Percentiles rank a stretch among this genome's conserved stretches.
Evolutionary conservation across 345 rosid species (phyloP).

Genomic region (Toxicodendron radicans): DNA sequence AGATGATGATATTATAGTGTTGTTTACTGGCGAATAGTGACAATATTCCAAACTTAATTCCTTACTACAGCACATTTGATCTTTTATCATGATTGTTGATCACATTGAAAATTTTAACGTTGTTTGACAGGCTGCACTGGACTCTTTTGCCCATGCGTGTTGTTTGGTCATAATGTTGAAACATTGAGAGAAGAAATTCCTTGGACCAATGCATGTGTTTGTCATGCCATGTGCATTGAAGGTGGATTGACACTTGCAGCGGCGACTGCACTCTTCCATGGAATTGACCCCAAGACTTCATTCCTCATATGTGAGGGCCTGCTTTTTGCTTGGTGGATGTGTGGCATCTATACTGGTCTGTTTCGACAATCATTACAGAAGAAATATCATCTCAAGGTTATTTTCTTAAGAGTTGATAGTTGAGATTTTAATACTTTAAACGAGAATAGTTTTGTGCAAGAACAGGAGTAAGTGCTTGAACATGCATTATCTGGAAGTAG

Average conservation of each 20-base stretch:
- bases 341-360: conserved; percentile 78
- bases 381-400: conserved; percentile 91
- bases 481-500: neutral
- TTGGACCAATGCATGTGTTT: conserved; percentile 75
- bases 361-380: conserved; percentile 79
- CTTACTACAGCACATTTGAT: neutral
- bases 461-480: neutral
- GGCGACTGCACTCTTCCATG: conserved; percentile 60
- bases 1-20: neutral
- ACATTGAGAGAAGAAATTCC: conserved; percentile 65
- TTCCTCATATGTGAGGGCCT: conserved; percentile 72
- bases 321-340: conserved; percentile 87
- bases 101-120: neutral
- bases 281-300: conserved; percentile 77
- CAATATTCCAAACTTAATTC: neutral
- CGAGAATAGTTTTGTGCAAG: neutral
- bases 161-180: conserved; percentile 79
- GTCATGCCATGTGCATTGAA: conserved; percentile 83
- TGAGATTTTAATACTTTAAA: neutral
- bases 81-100: neutral
- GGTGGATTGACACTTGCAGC: conserved; percentile 84
- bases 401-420: neutral
- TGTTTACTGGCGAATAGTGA: neutral
- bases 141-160: conserved; percentile 74
- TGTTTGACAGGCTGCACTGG: conserved; percentile 65